Evolutionary conservation across 139 green algal genomes (phyloP), one percentile per base, ranked within the genome.

Genomic region (Monoraphidium neglectum): DNA sequence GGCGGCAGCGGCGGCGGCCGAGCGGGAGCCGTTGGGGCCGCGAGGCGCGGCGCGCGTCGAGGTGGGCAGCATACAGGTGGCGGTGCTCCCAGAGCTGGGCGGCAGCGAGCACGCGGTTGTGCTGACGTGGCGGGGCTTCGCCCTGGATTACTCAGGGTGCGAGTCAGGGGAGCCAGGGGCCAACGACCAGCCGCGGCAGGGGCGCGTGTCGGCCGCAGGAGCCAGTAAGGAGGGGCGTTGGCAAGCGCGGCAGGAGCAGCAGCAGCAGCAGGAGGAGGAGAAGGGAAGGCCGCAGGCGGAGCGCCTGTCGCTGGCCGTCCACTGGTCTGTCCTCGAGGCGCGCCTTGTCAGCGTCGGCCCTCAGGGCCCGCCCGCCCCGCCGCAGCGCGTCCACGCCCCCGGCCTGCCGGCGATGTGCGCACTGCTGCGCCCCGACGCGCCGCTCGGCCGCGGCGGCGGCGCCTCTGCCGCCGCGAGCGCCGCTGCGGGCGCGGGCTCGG

Each of bases 31-130:
- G 43, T 12, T 51, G 8, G 43, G 43, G 43, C 43, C 43, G 43
- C 8, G 8, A 8, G 8, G 43, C 43, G 8, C 43, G 12, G 12
- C 12, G 8, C 8, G 8, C 8, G 43, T 12, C 43, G 43, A 51
- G 43, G 43, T 51, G 8, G 43, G 43, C 43, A 59, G 61, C 5
- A 1, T 77, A 1, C 72, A 70, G 57, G 57, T 77, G 60, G 36
- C 70, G 43, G 57, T 77, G 72, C 28, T 77, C 28, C 51, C 72
- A 26, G 72, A 60, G 33, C 60, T 57, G 28, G 72, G 72, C 12
- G 70, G 57, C 2, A 70, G 57, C 23, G 72, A 77, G 59, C 70
- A 70, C 18, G 72, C 59, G 0, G 18, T 77, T n/a, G 40, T 77
- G 72, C 59, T 77, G 40, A 38, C 70, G 2, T 64, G 38, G 72